phyloP scores from a whole-genome alignment of 371 early-diverging fungal species.

The Haplosporangium sp. region DNA sequence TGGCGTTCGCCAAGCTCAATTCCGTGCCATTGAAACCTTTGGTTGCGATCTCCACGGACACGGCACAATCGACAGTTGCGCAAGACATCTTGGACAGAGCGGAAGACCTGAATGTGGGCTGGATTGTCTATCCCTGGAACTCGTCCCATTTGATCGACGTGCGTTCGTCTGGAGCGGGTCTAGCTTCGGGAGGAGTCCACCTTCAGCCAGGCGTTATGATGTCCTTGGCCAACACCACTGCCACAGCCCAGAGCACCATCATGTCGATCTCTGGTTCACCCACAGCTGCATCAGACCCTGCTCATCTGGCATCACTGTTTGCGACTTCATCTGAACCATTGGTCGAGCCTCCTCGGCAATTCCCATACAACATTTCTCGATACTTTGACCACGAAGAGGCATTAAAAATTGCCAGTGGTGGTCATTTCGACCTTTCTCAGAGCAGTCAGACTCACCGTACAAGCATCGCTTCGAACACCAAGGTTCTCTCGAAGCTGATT shows the following conservation, averaged over 20 bases:
- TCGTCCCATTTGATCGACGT: conserved; percentile 37
- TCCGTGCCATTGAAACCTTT: conserved; percentile 44
- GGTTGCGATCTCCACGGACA: conserved; percentile 38
- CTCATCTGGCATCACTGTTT: background rate
- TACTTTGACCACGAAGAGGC: conserved; percentile 49
- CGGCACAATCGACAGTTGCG: conserved; percentile 28
- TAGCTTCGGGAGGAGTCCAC: conserved; percentile 7
- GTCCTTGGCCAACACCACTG: conserved; percentile 15
- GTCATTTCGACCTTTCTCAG: conserved; percentile 34
- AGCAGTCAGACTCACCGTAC: conserved; percentile 30
- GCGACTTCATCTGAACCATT: background rate
- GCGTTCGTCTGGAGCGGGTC: background rate
- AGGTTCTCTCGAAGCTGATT: conserved; percentile 42
- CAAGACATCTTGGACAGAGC: conserved; percentile 47
- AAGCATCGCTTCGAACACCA: conserved; percentile 47
- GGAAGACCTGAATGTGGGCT: conserved; percentile 35
- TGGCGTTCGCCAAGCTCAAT: conserved; percentile 50
- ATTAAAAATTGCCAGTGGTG: conserved; percentile 39
- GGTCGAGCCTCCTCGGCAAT: conserved; percentile 17
- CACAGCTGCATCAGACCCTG: background rate
- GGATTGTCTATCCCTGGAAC: conserved; percentile 52
- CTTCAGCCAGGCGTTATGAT: conserved; percentile 14
- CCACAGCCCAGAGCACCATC: background rate
- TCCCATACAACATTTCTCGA: conserved; percentile 30
- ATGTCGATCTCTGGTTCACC: conserved; percentile 9